Evolutionary conservation across 176 grass and related monocot species (phyloP).

Genomic region (Lolium rigidum): DNA sequence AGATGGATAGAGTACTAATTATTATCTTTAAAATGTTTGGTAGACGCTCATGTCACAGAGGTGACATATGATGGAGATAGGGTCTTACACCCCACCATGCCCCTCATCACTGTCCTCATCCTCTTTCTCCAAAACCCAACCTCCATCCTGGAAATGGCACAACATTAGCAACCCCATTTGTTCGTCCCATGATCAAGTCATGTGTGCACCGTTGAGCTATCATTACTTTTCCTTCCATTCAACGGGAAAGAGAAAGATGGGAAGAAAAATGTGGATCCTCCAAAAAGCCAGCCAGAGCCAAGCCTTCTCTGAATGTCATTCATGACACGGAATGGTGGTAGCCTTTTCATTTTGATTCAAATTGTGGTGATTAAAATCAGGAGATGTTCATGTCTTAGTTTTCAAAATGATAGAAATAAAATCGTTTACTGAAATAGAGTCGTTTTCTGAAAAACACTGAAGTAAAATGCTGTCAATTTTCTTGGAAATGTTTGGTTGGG

Average conservation of each 20-base stretch:
- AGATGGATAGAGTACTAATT: background rate
- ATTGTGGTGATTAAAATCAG: background rate
- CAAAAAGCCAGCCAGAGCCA: background rate
- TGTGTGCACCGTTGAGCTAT: background rate
- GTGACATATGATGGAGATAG: slow-evolving; percentile 13
- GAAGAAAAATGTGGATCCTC: background rate
- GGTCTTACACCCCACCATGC: background rate
- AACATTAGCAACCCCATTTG: background rate
- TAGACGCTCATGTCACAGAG: slow-evolving; percentile 2
- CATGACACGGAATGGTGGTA: background rate
- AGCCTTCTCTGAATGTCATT: background rate
- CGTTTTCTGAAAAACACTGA: background rate
- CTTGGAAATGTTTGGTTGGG: background rate
- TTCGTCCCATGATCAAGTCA: slow-evolving; percentile 4
- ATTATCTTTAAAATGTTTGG: slow-evolving; percentile 25
- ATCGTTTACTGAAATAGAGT: no score
- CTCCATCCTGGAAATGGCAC: slow-evolving; percentile 19
- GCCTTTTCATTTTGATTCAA: background rate
- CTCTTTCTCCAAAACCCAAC: background rate
- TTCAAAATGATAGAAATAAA: no score
- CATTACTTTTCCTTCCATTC: background rate
- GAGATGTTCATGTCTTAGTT: background rate
- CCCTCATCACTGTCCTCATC: background rate
- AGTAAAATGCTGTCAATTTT: background rate
- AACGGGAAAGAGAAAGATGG: background rate